phyloP scores from a whole-genome alignment of 148 eudicot genomes.

The Vaccinium darrowii region DNA sequence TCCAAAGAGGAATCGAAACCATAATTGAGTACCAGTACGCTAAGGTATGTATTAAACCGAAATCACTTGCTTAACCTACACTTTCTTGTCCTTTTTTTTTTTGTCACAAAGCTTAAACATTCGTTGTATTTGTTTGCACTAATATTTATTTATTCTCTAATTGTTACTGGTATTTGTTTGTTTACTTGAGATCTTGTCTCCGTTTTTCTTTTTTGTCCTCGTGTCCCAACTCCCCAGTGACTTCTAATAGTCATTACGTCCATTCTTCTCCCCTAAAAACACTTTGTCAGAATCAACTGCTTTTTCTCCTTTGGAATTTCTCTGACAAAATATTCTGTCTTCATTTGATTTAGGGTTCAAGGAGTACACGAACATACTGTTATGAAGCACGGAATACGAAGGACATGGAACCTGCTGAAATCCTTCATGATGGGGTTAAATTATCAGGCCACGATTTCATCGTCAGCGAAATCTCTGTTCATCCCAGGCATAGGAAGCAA shows the following conservation, averaged over 20 bases:
- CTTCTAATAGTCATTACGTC: not conserved
- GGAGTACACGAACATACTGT: conserved; percentile 48
- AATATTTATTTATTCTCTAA: not conserved
- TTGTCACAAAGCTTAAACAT: not conserved
- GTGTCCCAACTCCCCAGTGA: not conserved
- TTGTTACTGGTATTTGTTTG: not conserved
- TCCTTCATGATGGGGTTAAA: conserved; percentile 36
- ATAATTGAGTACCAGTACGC: conserved; percentile 79
- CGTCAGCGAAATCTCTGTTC: conserved; percentile 55
- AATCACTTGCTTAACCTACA: conserved; percentile 4
- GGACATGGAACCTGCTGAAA: conserved; percentile 37
- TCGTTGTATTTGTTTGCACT: not conserved
- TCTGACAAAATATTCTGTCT: conserved; percentile 1
- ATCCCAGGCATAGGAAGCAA: conserved; percentile 81
- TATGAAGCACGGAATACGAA: conserved; percentile 44
- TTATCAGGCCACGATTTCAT: conserved; percentile 44
- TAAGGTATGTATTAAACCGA: conserved; percentile 18
- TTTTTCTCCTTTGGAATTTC: not conserved
- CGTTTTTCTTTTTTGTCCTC: not conserved
- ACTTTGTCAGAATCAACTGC: not conserved
- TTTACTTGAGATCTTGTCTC: not conserved
- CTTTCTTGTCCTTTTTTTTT: not conserved
- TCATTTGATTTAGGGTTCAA: conserved; percentile 45
- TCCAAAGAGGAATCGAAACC: conserved; percentile 69
- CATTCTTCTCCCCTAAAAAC: not conserved